These are phyloP conservation scores for Papiliotrema flavescens DNA, from an alignment of 1,284 basidiomycete genomes.

Conservation along the genomic window DNA sequence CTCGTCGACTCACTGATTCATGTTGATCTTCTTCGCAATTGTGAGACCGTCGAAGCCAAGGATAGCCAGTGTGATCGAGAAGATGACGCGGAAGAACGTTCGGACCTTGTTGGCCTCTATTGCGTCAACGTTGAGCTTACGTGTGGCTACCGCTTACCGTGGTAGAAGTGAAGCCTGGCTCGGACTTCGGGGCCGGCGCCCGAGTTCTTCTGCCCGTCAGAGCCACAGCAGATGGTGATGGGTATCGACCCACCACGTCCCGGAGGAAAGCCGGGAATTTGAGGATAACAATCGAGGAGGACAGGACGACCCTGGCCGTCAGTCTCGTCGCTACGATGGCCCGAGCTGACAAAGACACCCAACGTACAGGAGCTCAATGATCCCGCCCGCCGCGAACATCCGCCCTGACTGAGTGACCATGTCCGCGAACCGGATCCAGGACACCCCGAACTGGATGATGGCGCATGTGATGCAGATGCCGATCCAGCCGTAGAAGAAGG, in stretches of 20 bases:
- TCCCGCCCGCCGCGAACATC: constrained; percentile 15
- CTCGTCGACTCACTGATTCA: constrained; percentile 3
- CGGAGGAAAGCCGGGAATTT: constrained; percentile 28
- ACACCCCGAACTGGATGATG: constrained; percentile 8
- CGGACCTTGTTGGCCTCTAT: constrained; percentile 33
- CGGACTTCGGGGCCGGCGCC: constrained; percentile 35
- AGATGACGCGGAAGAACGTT: constrained; percentile 27
- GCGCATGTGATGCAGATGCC: constrained; percentile 14
- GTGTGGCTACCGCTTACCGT: constrained; percentile 10
- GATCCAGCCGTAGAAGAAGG: constrained; percentile 33
- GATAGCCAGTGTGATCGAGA: constrained; percentile 15
- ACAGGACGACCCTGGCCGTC: constrained; percentile 12
- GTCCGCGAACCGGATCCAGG: constrained; percentile 17
- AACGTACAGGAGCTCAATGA: constrained; percentile 15
- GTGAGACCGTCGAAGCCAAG: constrained; percentile 27
- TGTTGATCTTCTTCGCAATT: background rate
- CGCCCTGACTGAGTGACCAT: constrained; percentile 12
- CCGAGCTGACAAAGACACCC: background rate
- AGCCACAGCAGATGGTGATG: background rate
- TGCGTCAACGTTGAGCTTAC: too few species aligned
- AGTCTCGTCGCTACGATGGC: background rate
- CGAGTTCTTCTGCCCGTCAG: constrained; percentile 23
- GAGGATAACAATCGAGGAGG: constrained; percentile 23
- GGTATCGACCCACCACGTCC: constrained; percentile 21
- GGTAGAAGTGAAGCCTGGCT: constrained; percentile 30